These are phyloP conservation scores for Labyrinthula sp. DNA, from an alignment of 352 stramenopile species.

Conservation along the genomic window DNA sequence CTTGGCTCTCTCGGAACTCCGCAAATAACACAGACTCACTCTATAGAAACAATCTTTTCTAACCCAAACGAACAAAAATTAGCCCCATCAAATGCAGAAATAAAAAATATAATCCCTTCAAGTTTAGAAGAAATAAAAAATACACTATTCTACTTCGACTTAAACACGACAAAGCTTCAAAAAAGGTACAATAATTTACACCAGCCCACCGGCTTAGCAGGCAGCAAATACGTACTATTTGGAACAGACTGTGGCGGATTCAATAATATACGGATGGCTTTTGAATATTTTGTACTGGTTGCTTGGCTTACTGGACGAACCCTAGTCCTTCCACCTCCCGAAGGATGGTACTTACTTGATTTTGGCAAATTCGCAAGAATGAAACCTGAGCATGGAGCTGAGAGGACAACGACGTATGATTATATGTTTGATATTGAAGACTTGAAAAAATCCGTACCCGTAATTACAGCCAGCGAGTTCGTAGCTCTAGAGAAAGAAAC, in stretches of 20 bases:
- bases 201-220: neutral
- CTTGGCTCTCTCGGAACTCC: too few species aligned
- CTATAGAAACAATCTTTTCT: too few species aligned
- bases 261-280: slow-evolving; percentile 29
- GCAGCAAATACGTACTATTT: slow-evolving; percentile 21
- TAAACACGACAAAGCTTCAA: too few species aligned
- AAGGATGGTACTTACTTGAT: slow-evolving; percentile 23
- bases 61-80: too few species aligned
- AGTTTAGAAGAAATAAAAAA: too few species aligned
- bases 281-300: slow-evolving; percentile 29
- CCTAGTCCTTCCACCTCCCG: slow-evolving; percentile 11
- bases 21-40: too few species aligned
- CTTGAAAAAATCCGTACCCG: slow-evolving; percentile 6
- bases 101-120: too few species aligned
- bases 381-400: neutral
- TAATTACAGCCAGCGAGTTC: slow-evolving; percentile 23
- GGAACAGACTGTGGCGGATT: slow-evolving; percentile 21
- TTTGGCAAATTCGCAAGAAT: slow-evolving; percentile 18
- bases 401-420: slow-evolving; percentile 11
- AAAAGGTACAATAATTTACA: slow-evolving; percentile 9
- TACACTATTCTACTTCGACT: too few species aligned
- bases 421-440: slow-evolving; percentile 29
- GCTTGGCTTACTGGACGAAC: slow-evolving; percentile 19
- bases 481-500: neutral
- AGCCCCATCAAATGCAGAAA: too few species aligned